Evolutionary conservation across 345 rosid genomes (phyloP).

Genomic region (Firmiana major): DNA sequence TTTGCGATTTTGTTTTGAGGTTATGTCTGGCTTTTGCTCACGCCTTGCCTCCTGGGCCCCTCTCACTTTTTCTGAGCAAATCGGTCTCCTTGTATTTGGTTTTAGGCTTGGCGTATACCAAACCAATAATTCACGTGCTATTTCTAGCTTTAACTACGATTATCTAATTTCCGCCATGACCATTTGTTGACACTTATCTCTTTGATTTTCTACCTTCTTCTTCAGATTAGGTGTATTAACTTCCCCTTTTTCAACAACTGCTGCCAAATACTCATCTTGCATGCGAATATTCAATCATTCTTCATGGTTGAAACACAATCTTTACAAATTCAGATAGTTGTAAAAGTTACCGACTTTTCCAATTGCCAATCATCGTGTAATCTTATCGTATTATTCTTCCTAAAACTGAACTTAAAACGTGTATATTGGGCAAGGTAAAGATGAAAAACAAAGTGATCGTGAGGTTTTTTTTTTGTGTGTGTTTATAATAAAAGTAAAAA

Average conservation of each 20-base stretch:
- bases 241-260: not conserved
- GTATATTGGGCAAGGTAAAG: not conserved
- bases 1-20: too few species aligned
- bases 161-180: not conserved
- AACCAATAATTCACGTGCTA: constrained; percentile 3
- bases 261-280: not conserved
- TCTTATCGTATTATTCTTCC: not conserved
- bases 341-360: not conserved
- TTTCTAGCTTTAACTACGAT: not conserved
- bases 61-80: not conserved
- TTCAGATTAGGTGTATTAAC: not conserved
- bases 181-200: not conserved
- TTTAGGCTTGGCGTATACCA: not conserved
- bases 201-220: not conserved
- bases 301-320: not conserved
- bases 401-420: not conserved
- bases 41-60: not conserved
- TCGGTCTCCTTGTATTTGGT: not conserved
- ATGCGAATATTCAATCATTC: not conserved
- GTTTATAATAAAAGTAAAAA: too few species aligned
- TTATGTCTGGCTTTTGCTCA: not conserved
- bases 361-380: not conserved
- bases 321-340: not conserved
- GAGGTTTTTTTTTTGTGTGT: too few species aligned
- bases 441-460: not conserved